These are phyloP conservation scores for Candida coquimbonensis DNA, from an alignment of 805 yeast species.

Conservation along the genomic window DNA sequence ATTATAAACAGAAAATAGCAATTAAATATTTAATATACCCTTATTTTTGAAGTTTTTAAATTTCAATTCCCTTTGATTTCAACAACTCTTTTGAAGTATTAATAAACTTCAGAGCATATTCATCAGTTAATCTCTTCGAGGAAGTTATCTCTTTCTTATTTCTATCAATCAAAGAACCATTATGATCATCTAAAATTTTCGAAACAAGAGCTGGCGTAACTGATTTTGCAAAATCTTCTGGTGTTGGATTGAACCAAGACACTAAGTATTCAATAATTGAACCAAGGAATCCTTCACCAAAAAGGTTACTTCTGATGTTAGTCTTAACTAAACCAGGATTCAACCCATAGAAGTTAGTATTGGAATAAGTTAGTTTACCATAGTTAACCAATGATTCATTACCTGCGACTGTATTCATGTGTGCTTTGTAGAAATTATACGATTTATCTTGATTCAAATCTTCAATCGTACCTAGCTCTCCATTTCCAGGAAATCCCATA, in stretches of 20 bases:
- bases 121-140: conserved; percentile 25
- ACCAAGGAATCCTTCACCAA: conserved; percentile 25
- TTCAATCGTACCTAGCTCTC: conserved; percentile 26
- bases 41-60: no score
- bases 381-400: conserved; percentile 31
- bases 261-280: conserved; percentile 23
- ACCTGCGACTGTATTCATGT: conserved; percentile 37
- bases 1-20: no score
- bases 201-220: conserved; percentile 28
- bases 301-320: conserved; percentile 26
- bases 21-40: no score
- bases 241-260: conserved; percentile 26
- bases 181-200: conserved; percentile 22
- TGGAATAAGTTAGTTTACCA: conserved; percentile 15
- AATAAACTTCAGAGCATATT: conserved; percentile 24
- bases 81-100: conserved; percentile 21
- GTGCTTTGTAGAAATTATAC: conserved; percentile 26
- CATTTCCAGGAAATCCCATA: conserved; percentile 35
- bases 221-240: conserved; percentile 28
- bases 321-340: conserved; percentile 35
- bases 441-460: conserved; percentile 29
- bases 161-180: conserved; percentile 27
- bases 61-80: conserved; percentile 10
- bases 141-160: conserved; percentile 23
- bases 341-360: conserved; percentile 28